phyloP scores from a whole-genome alignment of 1,284 basidiomycete genomes.

The Cryptococcus depauperatus region DNA sequence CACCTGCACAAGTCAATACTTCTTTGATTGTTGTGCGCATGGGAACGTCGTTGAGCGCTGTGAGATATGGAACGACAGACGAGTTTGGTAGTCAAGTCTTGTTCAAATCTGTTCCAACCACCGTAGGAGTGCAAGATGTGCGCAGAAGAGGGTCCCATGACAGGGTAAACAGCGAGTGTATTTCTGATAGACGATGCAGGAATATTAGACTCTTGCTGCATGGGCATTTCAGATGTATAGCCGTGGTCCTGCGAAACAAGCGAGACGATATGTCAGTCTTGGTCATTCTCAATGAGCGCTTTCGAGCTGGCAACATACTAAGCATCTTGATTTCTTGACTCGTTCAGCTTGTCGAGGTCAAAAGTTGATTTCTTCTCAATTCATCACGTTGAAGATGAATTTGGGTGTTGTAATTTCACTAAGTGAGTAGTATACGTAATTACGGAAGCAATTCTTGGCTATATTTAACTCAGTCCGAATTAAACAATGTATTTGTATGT shows the following conservation, averaged over 20 bases:
- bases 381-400: too few species aligned
- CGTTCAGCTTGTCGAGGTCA: constrained; percentile 42
- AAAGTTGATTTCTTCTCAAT: constrained; percentile 47
- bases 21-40: constrained; percentile 18
- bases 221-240: too few species aligned
- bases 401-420: too few species aligned
- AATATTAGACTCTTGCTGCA: too few species aligned
- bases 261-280: constrained; percentile 3
- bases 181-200: too few species aligned
- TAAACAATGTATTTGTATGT: too few species aligned
- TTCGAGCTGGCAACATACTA: constrained; percentile 2
- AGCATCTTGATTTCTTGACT: constrained; percentile 13
- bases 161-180: constrained; percentile 17
- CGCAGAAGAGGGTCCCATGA: constrained; percentile 14
- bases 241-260: too few species aligned
- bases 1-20: constrained; percentile 12
- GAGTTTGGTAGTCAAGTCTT: constrained; percentile 26
- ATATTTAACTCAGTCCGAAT: too few species aligned
- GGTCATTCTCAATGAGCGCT: not conserved
- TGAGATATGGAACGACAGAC: constrained; percentile 41
- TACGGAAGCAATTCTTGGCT: too few species aligned
- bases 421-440: too few species aligned
- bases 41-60: constrained; percentile 31
- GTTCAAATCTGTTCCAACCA: constrained; percentile 34
- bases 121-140: constrained; percentile 6